Evolutionary conservation across 768 basidiomycete species (phyloP), one percentile per base, ranked within the genome.

Genomic region (Suillus subluteus): DNA sequence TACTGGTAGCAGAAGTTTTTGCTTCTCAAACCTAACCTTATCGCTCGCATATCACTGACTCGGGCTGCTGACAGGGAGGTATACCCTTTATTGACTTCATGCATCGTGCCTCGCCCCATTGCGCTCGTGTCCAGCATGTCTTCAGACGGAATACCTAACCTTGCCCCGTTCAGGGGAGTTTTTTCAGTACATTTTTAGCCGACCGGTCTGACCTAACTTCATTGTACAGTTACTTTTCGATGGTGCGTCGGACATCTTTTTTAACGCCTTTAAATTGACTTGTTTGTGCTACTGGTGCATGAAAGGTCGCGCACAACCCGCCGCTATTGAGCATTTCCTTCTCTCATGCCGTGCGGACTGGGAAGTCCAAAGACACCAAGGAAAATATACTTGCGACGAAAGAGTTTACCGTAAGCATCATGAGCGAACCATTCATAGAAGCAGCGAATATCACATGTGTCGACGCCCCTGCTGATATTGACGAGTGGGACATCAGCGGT

Each of bases 341-440:
- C 73, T 79, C 80, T 32, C 71, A 83, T 55, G 80, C 80, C 26
- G 78, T 76, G 48, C 79, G 78, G 44, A 46, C 44, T 11, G 9
- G 21, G 35, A 76, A 79, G 43, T 80, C 82, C 46, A 87, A 88
- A 73, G 89, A 92, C 72, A 89, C 88, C 21, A 82, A 86, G 59
- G 81, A 83, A 66, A 93, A 93, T 68, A 89, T 92, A 68, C 75
- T 84, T 59, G 78, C 80, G 0, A 89, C 86, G 18, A 88, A 87
- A 67, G 82, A 90, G 72, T 94, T 94, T 75, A 88, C 87, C 9
- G 85, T 89, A 61, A 90, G 86, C 71, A 86, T 91, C 62, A 87
- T 95, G 70, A 90, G 88, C 64, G 89, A 92, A 74, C 77, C 86
- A 0, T 86, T 88, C 69, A 76, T 82, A 59, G 85, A 88, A 70